phyloP scores from a whole-genome alignment of 345 rosid genomes.

The Citrus glauca region DNA sequence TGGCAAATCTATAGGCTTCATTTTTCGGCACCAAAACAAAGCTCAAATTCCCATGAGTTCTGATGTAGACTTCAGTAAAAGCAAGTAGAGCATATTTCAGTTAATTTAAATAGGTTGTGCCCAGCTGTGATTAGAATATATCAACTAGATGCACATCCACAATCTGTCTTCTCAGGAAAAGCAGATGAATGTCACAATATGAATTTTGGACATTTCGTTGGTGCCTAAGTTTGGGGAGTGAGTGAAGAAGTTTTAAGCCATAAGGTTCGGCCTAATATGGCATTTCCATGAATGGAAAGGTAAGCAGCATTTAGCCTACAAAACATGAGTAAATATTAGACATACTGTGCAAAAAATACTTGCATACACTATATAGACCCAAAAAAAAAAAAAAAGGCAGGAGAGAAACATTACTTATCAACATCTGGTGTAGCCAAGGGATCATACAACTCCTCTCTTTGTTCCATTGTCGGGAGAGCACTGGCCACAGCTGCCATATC shows the following conservation, averaged over 20 bases:
- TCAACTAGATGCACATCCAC: neutral
- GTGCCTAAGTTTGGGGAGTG: constrained; percentile 36
- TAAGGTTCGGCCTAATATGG: constrained; percentile 64
- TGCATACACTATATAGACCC: too few relatives aligned
- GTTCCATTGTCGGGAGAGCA: constrained; percentile 52
- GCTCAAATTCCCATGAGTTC: neutral
- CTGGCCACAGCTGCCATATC: constrained; percentile 50
- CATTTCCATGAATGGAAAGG: constrained; percentile 71
- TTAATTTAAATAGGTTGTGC: too few relatives aligned
- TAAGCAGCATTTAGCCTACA: constrained; percentile 75
- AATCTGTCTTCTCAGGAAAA: neutral
- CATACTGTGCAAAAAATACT: constrained; percentile 7
- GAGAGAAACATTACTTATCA: constrained; percentile 49
- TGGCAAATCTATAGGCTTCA: neutral
- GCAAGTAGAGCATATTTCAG: too few relatives aligned
- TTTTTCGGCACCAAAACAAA: neutral
- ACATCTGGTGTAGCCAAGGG: constrained; percentile 88
- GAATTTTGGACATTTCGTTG: neutral
- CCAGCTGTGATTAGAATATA: neutral
- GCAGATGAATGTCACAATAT: neutral
- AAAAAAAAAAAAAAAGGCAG: neutral
- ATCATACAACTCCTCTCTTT: constrained; percentile 65
- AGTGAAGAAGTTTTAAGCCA: constrained; percentile 66
- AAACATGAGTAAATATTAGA: constrained; percentile 18
- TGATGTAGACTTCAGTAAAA: neutral